Base-by-base conservation (phyloP, 1,284 basidiomycete species). In the Apiotrichum akiyoshidainum region DNA sequence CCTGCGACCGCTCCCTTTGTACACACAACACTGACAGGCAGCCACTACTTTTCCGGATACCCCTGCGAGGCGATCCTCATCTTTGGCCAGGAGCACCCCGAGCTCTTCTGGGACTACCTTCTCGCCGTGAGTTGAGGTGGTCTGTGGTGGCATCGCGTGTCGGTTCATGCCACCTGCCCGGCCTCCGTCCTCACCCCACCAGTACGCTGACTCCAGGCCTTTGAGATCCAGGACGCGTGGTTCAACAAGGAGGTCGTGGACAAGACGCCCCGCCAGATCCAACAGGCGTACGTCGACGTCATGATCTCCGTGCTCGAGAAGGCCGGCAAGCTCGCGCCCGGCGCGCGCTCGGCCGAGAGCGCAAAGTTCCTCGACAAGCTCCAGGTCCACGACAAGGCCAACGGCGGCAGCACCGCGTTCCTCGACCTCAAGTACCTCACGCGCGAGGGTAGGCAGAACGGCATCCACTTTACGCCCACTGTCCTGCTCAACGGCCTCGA, bases 381-480 rank as follows among this genome's bases (percentile, higher is more conserved):
- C 22, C 62, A 68, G 21, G 65, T 70, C 22, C 68, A 68, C 57
- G 55, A 53, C 37, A 63, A 59, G 62, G 39, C 65, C 58, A 75
- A 76, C 56, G 70, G 73, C 35, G 76, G 74, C 5, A 83, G 88
- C 87, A 70, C 64, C 83, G 79, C 33, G 21, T 58, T 52, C 56
- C 54, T 39, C n/a, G 16, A 35, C 39, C 40, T 37, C 49, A 57
- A 60, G 53, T 65, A 59, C 45, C 55, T 65, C 12, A 34, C 92
- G 80, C 95, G 95, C 79, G 87, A 89, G 72, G 86, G 90, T 8
- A 83, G 93, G 63, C 93, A 96, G 81, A 96, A 96, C 66, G 83
- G 89, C 7, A 86, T 96, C 54, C 93, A 96, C 68, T 90, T 95
- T 52, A 94, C 92, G 35, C 92, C 93, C 2, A 92, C 92, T 11